Conservation (phyloP, 2,329 filamentous ascomycete genomes). For the Monilinia fructigena region DNA sequence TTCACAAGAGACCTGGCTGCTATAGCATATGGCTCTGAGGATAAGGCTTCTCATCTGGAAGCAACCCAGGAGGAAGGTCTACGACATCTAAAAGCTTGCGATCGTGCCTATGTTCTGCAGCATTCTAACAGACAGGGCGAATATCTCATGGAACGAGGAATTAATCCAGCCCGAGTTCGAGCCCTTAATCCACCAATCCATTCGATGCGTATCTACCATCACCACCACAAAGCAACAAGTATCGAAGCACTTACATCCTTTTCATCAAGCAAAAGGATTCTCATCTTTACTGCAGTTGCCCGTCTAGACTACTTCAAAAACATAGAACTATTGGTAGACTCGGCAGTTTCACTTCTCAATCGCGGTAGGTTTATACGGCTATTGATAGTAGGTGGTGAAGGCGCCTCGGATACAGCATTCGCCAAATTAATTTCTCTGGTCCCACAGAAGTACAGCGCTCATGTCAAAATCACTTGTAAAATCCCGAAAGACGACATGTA, state of each 20-base stretch:
- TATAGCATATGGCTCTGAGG: conserved; percentile 26
- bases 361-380: conserved; percentile 21
- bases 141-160: conserved; percentile 25
- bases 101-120: conserved; percentile 26
- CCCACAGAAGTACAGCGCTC: conserved; percentile 22
- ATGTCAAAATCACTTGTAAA: conserved; percentile 26
- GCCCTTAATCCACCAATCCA: conserved; percentile 26
- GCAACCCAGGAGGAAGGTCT: conserved; percentile 25
- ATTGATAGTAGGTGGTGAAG: conserved; percentile 25
- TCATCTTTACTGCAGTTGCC: conserved; percentile 28
- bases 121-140: conserved; percentile 26
- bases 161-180: conserved; percentile 24
- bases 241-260: conserved; percentile 13
- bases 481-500: conserved; percentile 27
- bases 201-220: conserved; percentile 15
- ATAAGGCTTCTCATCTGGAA: conserved; percentile 25
- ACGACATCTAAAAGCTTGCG: conserved; percentile 21
- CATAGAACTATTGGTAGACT: conserved; percentile 25
- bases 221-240: conserved; percentile 6
- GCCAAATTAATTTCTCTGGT: conserved; percentile 19
- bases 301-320: conserved; percentile 29
- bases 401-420: conserved; percentile 10
- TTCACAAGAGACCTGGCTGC: conserved; percentile 24
- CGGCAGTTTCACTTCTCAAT: conserved; percentile 22
- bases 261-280: conserved; percentile 18